phyloP scores from a whole-genome alignment of 352 stramenopile species.

The Phytophthora boehmeriae region DNA sequence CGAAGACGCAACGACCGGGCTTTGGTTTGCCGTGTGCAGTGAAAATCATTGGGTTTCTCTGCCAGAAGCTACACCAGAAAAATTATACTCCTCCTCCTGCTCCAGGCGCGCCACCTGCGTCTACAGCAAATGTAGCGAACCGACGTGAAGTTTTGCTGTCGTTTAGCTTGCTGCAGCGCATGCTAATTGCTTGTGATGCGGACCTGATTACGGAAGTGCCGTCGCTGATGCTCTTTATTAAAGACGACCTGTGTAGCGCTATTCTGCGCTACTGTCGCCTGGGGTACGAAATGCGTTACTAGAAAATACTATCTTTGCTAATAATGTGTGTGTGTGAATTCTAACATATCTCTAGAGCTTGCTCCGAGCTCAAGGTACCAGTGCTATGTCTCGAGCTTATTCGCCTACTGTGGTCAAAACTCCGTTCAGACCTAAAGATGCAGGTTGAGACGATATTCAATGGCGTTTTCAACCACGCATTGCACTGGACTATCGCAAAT shows the following conservation, averaged over 20 bases:
- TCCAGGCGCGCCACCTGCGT: constrained; percentile 17
- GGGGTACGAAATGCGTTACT: constrained; percentile 39
- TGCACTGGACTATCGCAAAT: constrained; percentile 73
- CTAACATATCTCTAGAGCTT: constrained; percentile 39
- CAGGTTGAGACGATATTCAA: constrained; percentile 82
- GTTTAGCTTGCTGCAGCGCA: constrained; percentile 65
- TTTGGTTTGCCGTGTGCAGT: constrained; percentile 82
- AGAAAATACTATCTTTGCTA: not conserved
- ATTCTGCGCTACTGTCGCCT: constrained; percentile 76
- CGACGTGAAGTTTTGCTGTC: constrained; percentile 74
- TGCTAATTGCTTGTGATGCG: constrained; percentile 60
- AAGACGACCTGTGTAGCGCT: constrained; percentile 82
- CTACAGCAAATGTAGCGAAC: constrained; percentile 28
- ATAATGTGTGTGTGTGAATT: constrained; percentile 5
- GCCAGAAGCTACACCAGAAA: constrained; percentile 72
- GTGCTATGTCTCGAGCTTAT: constrained; percentile 69
- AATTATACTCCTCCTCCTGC: constrained; percentile 35
- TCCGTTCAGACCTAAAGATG: constrained; percentile 77
- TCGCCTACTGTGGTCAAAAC: constrained; percentile 76
- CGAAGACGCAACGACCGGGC: constrained; percentile 23
- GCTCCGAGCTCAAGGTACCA: constrained; percentile 56
- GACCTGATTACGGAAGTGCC: constrained; percentile 53
- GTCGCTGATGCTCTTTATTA: constrained; percentile 82
- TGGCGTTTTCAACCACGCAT: constrained; percentile 66
- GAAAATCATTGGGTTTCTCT: constrained; percentile 83